Evolutionary conservation across 2,329 filamentous ascomycete species (phyloP).

Genomic region (Didymella keratinophila): DNA sequence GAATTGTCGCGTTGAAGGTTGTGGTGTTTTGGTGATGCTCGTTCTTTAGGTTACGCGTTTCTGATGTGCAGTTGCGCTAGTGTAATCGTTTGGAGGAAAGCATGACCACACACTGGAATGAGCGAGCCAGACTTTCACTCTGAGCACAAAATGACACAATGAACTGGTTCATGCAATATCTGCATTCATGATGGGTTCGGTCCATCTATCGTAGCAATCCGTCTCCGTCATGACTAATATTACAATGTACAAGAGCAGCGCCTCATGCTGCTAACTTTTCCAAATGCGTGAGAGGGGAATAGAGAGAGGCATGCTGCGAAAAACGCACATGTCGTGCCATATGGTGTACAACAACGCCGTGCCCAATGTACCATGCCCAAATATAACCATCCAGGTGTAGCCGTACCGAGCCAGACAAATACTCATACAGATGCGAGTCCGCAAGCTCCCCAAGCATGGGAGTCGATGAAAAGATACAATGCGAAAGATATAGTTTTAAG

Average conservation of each 20-base stretch:
- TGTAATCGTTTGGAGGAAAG: constrained; percentile 1
- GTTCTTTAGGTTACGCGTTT: constrained; percentile 9
- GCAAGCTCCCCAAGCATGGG: background rate
- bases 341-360: constrained; percentile 17
- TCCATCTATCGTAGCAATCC: constrained; percentile 15
- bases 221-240: constrained; percentile 19
- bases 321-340: constrained; percentile 4
- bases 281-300: constrained; percentile 25
- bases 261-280: constrained; percentile 11
- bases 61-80: background rate
- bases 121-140: background rate
- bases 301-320: constrained; percentile 13
- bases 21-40: constrained; percentile 8
- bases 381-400: constrained; percentile 17
- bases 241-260: constrained; percentile 20
- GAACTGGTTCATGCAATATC: constrained; percentile 4
- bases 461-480: background rate
- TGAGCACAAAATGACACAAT: background rate
- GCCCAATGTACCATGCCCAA: constrained; percentile 21
- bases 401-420: constrained; percentile 16
- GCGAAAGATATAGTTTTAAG: constrained; percentile 39
- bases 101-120: constrained; percentile 8
- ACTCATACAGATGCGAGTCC: constrained; percentile 16
- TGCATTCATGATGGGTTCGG: constrained; percentile 13
- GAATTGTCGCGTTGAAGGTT: background rate